These are phyloP conservation scores for Cruciata laevipes DNA, from an alignment of 257 asterid genomes.

Conservation along the genomic window DNA sequence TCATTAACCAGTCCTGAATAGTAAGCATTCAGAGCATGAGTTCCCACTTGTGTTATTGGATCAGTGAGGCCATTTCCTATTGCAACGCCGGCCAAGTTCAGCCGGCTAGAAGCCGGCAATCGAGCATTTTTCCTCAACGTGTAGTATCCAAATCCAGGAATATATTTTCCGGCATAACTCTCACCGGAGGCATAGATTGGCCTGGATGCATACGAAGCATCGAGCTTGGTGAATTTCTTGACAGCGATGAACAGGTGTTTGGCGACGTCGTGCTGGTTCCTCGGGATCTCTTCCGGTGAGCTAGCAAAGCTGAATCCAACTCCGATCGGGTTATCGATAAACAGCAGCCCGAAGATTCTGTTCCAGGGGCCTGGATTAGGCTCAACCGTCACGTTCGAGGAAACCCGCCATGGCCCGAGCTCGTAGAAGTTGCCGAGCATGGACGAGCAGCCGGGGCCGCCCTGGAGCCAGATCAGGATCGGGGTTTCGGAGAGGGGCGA, in stretches of 20 bases:
- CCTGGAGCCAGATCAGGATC: slow-evolving; percentile 76
- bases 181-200: slow-evolving; percentile 67
- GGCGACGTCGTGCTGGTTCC: slow-evolving; percentile 53
- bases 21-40: slow-evolving; percentile 46
- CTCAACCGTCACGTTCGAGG: slow-evolving; percentile 23
- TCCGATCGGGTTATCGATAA: slow-evolving; percentile 84
- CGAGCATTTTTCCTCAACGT: slow-evolving; percentile 41
- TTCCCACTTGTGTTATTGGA: slow-evolving; percentile 61
- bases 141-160: slow-evolving; percentile 63
- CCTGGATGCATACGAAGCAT: slow-evolving; percentile 36
- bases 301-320: slow-evolving; percentile 63
- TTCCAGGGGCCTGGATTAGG: slow-evolving; percentile 68
- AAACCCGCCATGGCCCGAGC: slow-evolving; percentile 68
- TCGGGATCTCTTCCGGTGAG: slow-evolving; percentile 56
- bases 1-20: slow-evolving; percentile 56
- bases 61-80: slow-evolving; percentile 89
- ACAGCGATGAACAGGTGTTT: slow-evolving; percentile 56
- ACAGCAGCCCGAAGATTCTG: slow-evolving; percentile 53
- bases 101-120: slow-evolving; percentile 20
- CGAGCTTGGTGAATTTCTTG: slow-evolving; percentile 36
- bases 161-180: slow-evolving; percentile 78
- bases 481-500: slow-evolving; percentile 41
- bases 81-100: slow-evolving; percentile 63
- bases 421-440: slow-evolving; percentile 70
- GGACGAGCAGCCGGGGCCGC: slow-evolving; percentile 87